Base-by-base conservation (phyloP, 805 yeast genomes). In the Torulaspora delbrueckii region DNA sequence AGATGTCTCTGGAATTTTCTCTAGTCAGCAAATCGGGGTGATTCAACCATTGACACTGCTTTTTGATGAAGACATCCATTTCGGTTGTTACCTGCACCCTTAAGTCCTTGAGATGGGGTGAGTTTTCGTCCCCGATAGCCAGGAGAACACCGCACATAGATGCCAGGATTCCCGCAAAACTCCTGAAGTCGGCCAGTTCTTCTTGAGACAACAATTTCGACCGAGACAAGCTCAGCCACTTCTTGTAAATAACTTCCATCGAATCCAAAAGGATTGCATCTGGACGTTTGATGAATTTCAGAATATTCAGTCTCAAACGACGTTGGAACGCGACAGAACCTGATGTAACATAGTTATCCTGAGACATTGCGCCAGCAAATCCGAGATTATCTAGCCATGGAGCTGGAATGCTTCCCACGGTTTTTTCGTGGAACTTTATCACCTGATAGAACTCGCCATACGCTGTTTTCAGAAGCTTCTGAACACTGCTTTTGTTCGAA, bases 281-380 rank as follows among this genome's bases (percentile, higher is more conserved):
- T 4, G 63, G 66, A 33, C 37, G 48, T 23, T 42, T 55, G 18
- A 59, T 47, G 45, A 48, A 39, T 43, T 52, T 60, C 42, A 55
- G 51, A 14, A 72, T 54, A 41, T 64, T 68, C 35, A 67, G 75
- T 58, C 85, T 72, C 42, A 84, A 65, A 47, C 79, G 76, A 58
- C 84, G 84, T 57, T 85, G 89, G 28, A 84, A 71, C 0, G 95
- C 89, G 24, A 83, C 81, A 16, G 81, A 73, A 24, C 93, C 90
- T 5, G 61, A 51, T 33, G 83, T 76, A 1, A 81, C 75, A 18
- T 68, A 66, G 18, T 72, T 76, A 50, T 82, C 89, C 5, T 75
- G 63, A 2, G 76, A 64, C 37, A 86, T 67, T 3, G 71, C 68
- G 8, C 54, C 51, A 34, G 73, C 72, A 19, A 79, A 68, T 0